phyloP scores from a whole-genome alignment of 805 yeast genomes.

The Pichia manshurica region DNA sequence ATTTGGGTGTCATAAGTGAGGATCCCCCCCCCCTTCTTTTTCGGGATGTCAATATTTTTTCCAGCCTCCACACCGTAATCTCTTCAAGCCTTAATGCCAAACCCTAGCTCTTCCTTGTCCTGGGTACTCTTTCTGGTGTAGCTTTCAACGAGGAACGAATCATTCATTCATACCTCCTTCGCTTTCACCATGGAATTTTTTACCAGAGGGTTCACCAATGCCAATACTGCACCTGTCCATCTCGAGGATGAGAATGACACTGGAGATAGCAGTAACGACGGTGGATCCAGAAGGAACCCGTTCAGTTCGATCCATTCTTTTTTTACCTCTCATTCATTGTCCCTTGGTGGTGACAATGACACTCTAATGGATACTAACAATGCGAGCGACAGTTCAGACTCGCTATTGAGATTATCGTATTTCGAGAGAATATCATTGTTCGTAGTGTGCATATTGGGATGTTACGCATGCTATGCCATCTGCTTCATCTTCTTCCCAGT shows the following conservation, averaged over 20 bases:
- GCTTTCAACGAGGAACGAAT: no score
- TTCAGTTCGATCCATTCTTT: neutral
- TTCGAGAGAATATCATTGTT: conserved; percentile 76
- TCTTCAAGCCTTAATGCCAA: no score
- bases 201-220: neutral
- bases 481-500: conserved; percentile 80
- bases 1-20: no score
- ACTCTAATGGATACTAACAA: neutral
- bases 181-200: neutral
- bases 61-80: no score
- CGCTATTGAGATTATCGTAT: conserved; percentile 51
- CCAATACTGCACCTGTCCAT: neutral
- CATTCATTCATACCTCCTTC: no score
- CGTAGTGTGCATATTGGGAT: conserved; percentile 62
- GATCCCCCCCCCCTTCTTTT: no score
- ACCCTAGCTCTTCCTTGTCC: no score
- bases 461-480: conserved; percentile 65
- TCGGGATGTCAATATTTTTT: no score
- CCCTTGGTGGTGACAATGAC: neutral
- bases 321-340: neutral
- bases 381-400: neutral
- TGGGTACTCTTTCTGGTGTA: no score
- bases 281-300: neutral
- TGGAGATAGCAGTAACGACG: neutral
- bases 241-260: neutral